Evolutionary conservation across 1,139 yeast species (phyloP).

Genomic region (Lodderomyces theae): DNA sequence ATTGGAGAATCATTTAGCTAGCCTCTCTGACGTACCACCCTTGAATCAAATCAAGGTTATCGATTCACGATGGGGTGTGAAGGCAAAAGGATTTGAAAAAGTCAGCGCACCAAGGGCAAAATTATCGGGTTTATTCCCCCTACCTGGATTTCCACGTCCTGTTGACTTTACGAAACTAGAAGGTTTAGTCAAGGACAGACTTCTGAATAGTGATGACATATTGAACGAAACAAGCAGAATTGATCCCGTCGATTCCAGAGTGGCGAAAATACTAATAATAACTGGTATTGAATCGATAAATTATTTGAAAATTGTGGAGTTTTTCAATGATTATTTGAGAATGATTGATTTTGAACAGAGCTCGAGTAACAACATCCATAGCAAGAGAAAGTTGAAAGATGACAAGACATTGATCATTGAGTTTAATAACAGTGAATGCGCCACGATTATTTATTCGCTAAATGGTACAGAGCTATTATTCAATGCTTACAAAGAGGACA

Average conservation of each 20-base stretch:
- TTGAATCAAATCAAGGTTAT: slow-evolving; percentile 28
- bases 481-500: slow-evolving; percentile 26
- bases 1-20: neutral
- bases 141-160: slow-evolving; percentile 66
- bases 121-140: slow-evolving; percentile 74
- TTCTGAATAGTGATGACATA: slow-evolving; percentile 40
- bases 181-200: slow-evolving; percentile 41
- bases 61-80: slow-evolving; percentile 69
- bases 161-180: slow-evolving; percentile 55
- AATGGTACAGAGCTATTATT: slow-evolving; percentile 35
- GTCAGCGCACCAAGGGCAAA: slow-evolving; percentile 80
- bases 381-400: slow-evolving; percentile 34
- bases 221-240: slow-evolving; percentile 41
- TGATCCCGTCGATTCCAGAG: slow-evolving; percentile 52
- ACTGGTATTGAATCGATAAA: slow-evolving; percentile 41
- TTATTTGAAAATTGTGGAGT: slow-evolving; percentile 40
- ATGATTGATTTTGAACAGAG: slow-evolving; percentile 34
- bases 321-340: slow-evolving; percentile 41
- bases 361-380: slow-evolving; percentile 28
- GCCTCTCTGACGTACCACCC: neutral
- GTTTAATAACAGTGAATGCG: slow-evolving; percentile 51
- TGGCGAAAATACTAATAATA: slow-evolving; percentile 49
- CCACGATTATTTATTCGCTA: slow-evolving; percentile 57
- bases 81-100: slow-evolving; percentile 72
- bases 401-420: slow-evolving; percentile 46